Base-by-base conservation (phyloP, 257 asterid species). In the Rehmannia glutinosa region DNA sequence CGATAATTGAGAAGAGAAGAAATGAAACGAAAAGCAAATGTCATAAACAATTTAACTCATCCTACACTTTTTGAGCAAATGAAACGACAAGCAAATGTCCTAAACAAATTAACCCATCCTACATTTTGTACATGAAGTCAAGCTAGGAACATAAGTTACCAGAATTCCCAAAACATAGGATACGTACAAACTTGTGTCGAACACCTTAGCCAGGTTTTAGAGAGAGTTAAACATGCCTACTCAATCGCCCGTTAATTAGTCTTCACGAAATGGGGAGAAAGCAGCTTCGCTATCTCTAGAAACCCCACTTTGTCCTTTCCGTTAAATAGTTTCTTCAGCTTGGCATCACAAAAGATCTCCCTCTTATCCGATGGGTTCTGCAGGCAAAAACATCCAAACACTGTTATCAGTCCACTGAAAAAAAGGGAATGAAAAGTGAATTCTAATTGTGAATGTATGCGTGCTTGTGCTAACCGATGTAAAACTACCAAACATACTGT, bases 221-320 rank as follows among this genome's bases (percentile, higher is more conserved):
- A 50, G 39, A 19, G 38, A 24, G 27, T 52, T 25, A 47, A 43
- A 51, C 38, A 30, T 20, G 15, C 50, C 28, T 30, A 42, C 69
- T 39, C 42, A 19, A 55, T 17, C 63, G 39, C 70, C 54, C 49
- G 45, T 75, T 59, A 75, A 77, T 38, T 55, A 28, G 81, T 7
- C 84, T 84, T 84, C 70, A 70, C 66, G 58, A 84, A 80, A 71
- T 84, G 91, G 39, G 71, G 71, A 53, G 87, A 78, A 13, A 87
- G 76, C 58, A 87, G 78, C 84, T 77, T 82, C 1, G 81, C 80
- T 2, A 84, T 64, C 73, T 87, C 89, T 2, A 83, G 77, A 72
- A 87, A 78, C 66, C 83, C 87, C 45, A 87, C 89, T 62, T 77
- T 84, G 5, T 80, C 95, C 81, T 75, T 84, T 27, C 89, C 91